A percentile compares a stretch with the other conserved stretches of the same genome.
Conservation (phyloP, 139 green algal species). For the Chlamydomonas schloesseri region DNA sequence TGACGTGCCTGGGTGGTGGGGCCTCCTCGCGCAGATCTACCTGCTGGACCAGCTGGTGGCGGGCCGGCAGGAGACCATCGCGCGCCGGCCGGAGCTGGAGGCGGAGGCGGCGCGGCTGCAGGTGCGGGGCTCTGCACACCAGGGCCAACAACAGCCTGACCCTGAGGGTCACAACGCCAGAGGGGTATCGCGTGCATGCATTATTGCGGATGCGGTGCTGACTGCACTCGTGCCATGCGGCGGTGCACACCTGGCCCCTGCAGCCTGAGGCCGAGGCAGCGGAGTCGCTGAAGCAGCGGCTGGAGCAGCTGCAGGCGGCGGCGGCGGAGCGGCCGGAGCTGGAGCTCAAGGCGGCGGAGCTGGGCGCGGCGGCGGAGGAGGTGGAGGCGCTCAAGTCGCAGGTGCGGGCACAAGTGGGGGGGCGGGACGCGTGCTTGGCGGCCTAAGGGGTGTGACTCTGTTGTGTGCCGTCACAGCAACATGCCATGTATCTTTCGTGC, state of each 20-base stretch:
- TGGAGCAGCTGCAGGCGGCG: background rate
- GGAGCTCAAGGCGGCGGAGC: slow-evolving; percentile 22
- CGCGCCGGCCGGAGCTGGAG: slow-evolving; percentile 19
- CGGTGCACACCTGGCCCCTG: too few species aligned
- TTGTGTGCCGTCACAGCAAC: too few species aligned
- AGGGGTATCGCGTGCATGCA: too few species aligned
- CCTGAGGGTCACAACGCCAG: too few species aligned
- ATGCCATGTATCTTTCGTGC: too few species aligned
- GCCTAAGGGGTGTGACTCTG: too few species aligned
- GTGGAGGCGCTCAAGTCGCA: slow-evolving; percentile 14
- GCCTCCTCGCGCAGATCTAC: too few species aligned
- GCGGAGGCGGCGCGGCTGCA: slow-evolving; percentile 19
- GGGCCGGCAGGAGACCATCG: background rate
- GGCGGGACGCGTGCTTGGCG: background rate
- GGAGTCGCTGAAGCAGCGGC: slow-evolving; percentile 7
- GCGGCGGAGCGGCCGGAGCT: background rate
- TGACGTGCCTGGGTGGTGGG: too few species aligned
- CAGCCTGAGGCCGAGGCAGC: slow-evolving; percentile 25
- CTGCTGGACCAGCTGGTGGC: slow-evolving; percentile 36
- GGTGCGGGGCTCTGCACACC: background rate
- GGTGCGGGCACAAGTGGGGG: background rate
- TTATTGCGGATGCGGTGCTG: too few species aligned
- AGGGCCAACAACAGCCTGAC: too few species aligned
- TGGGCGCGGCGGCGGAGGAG: background rate
- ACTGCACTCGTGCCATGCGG: too few species aligned